Percentiles rank a stretch among this genome's conserved stretches.
Conservation (phyloP, 1,284 basidiomycete species). For the Sutorius eximius region DNA sequence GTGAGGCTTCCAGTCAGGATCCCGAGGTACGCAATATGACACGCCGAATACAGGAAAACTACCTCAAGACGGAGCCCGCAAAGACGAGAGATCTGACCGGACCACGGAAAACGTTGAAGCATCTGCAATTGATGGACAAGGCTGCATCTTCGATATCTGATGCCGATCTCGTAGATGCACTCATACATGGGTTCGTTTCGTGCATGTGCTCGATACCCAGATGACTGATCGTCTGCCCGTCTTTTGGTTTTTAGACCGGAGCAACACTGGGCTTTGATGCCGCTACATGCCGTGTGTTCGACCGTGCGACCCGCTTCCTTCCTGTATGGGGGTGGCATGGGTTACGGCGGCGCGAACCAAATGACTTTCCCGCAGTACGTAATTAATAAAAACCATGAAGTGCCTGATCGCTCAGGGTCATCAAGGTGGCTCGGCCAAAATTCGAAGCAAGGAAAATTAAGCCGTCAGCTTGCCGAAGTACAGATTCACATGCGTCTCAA, state of each 20-base stretch:
- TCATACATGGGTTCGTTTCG: conserved; percentile 85
- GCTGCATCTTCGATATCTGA: conserved; percentile 93
- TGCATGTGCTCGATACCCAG: not conserved
- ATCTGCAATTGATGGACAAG: conserved; percentile 80
- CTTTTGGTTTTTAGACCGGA: conserved; percentile 59
- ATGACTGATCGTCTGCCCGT: not conserved
- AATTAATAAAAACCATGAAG: not conserved
- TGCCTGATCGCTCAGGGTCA: conserved; percentile 5
- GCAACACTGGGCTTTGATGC: conserved; percentile 96
- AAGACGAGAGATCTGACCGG: conserved; percentile 59
- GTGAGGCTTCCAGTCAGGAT: conserved; percentile 38
- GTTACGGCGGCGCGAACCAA: conserved; percentile 66
- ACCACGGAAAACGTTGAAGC: conserved; percentile 65
- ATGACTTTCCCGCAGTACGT: conserved; percentile 83
- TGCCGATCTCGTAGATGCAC: conserved; percentile 89
- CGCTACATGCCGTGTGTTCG: conserved; percentile 88
- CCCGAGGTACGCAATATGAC: not conserved
- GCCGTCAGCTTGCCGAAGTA: conserved; percentile 82
- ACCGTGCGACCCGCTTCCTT: conserved; percentile 83
- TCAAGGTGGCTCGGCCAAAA: conserved; percentile 95
- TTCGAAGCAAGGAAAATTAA: conserved; percentile 86
- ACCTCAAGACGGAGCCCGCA: conserved; percentile 80
- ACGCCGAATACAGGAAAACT: conserved; percentile 71
- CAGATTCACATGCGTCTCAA: conserved; percentile 95
- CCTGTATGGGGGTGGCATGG: conserved; percentile 71